Evolutionary conservation across 1,284 basidiomycete species (phyloP).

Genomic region (Cystodermella granulosa): DNA sequence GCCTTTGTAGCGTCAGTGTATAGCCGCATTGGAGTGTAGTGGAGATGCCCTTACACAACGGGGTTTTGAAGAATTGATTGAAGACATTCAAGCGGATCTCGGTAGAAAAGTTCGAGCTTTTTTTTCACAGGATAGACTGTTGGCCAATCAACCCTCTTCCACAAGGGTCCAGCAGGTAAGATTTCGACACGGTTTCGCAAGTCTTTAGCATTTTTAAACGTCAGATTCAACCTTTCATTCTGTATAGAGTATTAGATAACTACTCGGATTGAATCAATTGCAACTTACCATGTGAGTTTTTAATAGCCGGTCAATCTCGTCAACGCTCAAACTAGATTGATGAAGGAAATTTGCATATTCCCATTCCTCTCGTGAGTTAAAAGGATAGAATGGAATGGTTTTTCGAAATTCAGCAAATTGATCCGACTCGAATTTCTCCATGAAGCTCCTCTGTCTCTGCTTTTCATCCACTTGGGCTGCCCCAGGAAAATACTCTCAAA

Average conservation of each 20-base stretch:
- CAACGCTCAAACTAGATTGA: conserved; percentile 23
- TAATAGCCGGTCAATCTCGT: conserved; percentile 22
- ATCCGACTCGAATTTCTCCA: conserved; percentile 24
- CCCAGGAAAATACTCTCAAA: too few species aligned
- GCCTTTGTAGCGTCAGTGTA: conserved; percentile 17
- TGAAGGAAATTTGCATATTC: conserved; percentile 24
- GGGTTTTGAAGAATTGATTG: conserved; percentile 19
- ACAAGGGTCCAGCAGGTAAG: conserved; percentile 22
- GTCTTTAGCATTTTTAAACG: conserved; percentile 28
- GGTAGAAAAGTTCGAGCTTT: too few species aligned
- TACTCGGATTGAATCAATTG: background rate
- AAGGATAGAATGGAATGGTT: conserved; percentile 28
- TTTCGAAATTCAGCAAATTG: conserved; percentile 13
- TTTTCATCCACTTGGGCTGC: too few species aligned
- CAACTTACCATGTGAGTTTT: conserved; percentile 4
- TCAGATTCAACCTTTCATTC: conserved; percentile 11
- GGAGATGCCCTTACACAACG: conserved; percentile 16
- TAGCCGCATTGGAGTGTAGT: conserved; percentile 19
- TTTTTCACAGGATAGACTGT: conserved; percentile 17
- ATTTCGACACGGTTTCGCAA: conserved; percentile 21
- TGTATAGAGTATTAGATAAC: background rate
- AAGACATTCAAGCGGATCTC: conserved; percentile 24
- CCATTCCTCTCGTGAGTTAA: conserved; percentile 28
- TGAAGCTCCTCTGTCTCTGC: too few species aligned
- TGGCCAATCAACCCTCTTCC: conserved; percentile 15